Percentiles rank a stretch among this genome's conserved stretches.
These are phyloP conservation scores for Aurantiochytrium sp. DNA, from an alignment of 108 stramenopile genomes.

Conservation along the genomic window DNA sequence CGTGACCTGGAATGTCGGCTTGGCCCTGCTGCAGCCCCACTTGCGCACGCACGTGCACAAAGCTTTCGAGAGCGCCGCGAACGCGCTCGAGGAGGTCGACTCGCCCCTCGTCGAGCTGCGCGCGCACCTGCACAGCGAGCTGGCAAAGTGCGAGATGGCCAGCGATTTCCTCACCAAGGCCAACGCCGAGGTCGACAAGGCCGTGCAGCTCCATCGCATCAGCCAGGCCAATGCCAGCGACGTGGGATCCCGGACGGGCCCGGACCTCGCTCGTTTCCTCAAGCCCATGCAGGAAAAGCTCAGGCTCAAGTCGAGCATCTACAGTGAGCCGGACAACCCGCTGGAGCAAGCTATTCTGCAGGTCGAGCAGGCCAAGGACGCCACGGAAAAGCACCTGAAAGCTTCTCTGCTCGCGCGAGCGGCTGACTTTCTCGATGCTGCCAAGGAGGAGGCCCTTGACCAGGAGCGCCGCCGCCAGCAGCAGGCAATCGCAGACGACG, in stretches of 20 bases:
- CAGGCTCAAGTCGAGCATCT: not conserved
- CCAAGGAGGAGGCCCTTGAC: not conserved
- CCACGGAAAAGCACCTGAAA: not conserved
- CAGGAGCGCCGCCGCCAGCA: not conserved
- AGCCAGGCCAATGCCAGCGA: not conserved
- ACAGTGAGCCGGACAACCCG: slow-evolving; percentile 36
- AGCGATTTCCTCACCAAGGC: slow-evolving; percentile 51
- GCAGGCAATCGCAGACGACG: not conserved
- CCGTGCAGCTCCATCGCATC: slow-evolving; percentile 43
- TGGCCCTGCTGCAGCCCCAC: slow-evolving; percentile 39
- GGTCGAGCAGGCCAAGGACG: slow-evolving; percentile 37
- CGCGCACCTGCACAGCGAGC: slow-evolving; percentile 53
- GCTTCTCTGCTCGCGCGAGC: slow-evolving; percentile 1
- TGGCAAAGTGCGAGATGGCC: slow-evolving; percentile 50
- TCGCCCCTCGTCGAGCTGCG: slow-evolving; percentile 48
- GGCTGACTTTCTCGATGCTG: not conserved
- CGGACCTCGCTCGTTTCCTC: slow-evolving; percentile 20
- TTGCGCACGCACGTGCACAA: slow-evolving; percentile 51
- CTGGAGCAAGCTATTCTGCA: slow-evolving; percentile 29
- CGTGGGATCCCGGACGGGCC: not conserved
- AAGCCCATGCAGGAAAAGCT: slow-evolving; percentile 26
- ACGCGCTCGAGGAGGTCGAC: slow-evolving; percentile 41
- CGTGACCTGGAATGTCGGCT: slow-evolving; percentile 38
- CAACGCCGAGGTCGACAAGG: slow-evolving; percentile 41
- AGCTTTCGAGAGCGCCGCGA: slow-evolving; percentile 42